Percentiles rank a stretch among this genome's conserved stretches.
Evolutionary conservation across 75 land plant genomes (phyloP).

Genomic region (Pinus taeda): DNA sequence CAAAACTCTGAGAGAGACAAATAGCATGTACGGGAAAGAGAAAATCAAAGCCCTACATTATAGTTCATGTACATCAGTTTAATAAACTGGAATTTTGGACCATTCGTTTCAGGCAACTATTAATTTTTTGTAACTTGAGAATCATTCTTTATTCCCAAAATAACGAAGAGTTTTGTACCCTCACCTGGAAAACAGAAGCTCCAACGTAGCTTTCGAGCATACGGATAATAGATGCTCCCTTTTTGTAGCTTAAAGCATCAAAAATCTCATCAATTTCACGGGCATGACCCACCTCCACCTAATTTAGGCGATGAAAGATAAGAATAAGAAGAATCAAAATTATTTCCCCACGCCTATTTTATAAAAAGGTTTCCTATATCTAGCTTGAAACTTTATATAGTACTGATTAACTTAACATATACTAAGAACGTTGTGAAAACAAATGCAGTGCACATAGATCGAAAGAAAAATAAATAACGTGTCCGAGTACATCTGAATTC

Average conservation of each 20-base stretch:
- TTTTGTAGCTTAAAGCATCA: slow-evolving; percentile 96
- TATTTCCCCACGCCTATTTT: neutral
- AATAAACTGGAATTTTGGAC: no score
- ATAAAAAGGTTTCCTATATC: neutral
- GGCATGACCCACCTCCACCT: slow-evolving; percentile 93
- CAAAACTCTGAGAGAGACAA: neutral
- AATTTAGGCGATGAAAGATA: neutral
- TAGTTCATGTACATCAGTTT: neutral
- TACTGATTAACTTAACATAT: no score
- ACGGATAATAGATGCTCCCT: slow-evolving; percentile 93
- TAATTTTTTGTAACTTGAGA: no score
- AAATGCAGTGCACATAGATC: no score
- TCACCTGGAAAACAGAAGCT: slow-evolving; percentile 85
- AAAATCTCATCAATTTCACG: slow-evolving; percentile 89
- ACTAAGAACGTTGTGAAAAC: no score
- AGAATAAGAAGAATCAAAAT: slow-evolving; percentile 4
- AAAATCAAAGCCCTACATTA: neutral
- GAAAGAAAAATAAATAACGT: no score
- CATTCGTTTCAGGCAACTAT: no score
- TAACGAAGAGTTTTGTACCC: neutral
- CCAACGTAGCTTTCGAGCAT: slow-evolving; percentile 95
- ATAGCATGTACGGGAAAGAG: neutral
- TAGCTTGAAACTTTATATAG: neutral
- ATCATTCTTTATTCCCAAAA: neutral
- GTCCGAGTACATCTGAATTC: no score